Evolutionary conservation across 2,329 filamentous ascomycete genomes (phyloP), one percentile per base, ranked within the genome.

Genomic region (Lizonia empirigonia): DNA sequence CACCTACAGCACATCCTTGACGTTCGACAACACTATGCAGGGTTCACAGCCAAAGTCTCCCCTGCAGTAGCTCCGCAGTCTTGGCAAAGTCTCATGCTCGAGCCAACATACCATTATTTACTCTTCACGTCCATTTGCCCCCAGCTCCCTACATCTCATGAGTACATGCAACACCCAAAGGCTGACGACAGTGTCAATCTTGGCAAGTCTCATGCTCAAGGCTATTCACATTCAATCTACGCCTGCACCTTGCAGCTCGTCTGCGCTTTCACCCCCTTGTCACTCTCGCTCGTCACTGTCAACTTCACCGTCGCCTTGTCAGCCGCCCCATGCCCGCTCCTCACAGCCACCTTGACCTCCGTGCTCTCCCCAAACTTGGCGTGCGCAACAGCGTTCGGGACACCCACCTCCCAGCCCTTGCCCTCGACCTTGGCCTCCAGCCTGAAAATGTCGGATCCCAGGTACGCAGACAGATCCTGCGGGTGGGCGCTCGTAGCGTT

Each of bases 361-460:
- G 71, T 72, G 7, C 58, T 62, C 38, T 72, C 64, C 0, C 78
- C 80, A 29, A 76, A 78, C 41, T 72, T 66, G 0, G 75, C 78
- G 1, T 71, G 64, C 7, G 77, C 73, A 69, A 72, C 56, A 30
- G 62, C 69, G 48, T 71, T 72, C 7, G 68, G 69, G 13, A 82
- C 46, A 46, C 71, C 76, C 1, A 78, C 75, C 7, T 64, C 68
- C 80, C 79, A 82, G 0, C 80, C 80, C 2, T 72, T 63, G 10
- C 74, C 76, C 5, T 76, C 70, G 3, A 81, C 71, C 38, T 69
- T 57, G 1, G 77, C 78, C 15, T 65, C 71, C n/a, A 82, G 63
- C 9, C 78, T 70, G 64, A 78, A 82, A 22, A 82, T 75, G 36
- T 82, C 79, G 1, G 73, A 76, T 5, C 63, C 67, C 4, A 79